Evolutionary conservation across 2,329 filamentous ascomycete genomes (phyloP).

Genomic region (Tolypocladium pustulatum): DNA sequence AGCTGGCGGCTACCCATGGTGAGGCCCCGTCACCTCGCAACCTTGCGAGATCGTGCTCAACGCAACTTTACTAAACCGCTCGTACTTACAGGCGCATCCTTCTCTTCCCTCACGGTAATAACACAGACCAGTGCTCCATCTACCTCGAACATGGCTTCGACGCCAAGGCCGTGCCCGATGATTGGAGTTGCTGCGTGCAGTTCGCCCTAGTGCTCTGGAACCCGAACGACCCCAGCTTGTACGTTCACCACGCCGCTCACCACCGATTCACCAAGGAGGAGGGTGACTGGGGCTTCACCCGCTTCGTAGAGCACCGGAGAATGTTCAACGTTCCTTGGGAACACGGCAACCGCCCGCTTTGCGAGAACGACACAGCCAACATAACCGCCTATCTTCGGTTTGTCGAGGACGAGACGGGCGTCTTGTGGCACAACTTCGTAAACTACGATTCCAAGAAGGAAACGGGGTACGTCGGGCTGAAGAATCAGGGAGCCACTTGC

Average conservation of each 20-base stretch:
- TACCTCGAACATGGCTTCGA: constrained; percentile 94
- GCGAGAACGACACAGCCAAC: constrained; percentile 67
- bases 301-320: constrained; percentile 78
- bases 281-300: constrained; percentile 97
- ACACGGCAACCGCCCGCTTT: constrained; percentile 54
- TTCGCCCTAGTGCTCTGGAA: constrained; percentile 94
- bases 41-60: background rate
- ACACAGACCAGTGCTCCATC: constrained; percentile 85
- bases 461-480: constrained; percentile 91
- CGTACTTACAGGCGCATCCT: constrained; percentile 62
- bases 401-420: constrained; percentile 78
- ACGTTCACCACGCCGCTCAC: constrained; percentile 72
- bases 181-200: constrained; percentile 95
- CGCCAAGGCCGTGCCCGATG: constrained; percentile 63
- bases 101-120: constrained; percentile 92
- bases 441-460: constrained; percentile 99
- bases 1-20: constrained; percentile 83
- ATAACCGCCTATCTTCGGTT: constrained; percentile 76
- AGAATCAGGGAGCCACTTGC: constrained; percentile 92
- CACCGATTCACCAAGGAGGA: constrained; percentile 95
- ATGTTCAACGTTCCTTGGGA: constrained; percentile 77
- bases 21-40: constrained; percentile 19
- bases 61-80: background rate
- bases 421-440: constrained; percentile 82
- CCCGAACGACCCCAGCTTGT: constrained; percentile 79